Base-by-base conservation (phyloP, 192 early-diverging fungal genomes). In the Obelidium mucronatum region DNA sequence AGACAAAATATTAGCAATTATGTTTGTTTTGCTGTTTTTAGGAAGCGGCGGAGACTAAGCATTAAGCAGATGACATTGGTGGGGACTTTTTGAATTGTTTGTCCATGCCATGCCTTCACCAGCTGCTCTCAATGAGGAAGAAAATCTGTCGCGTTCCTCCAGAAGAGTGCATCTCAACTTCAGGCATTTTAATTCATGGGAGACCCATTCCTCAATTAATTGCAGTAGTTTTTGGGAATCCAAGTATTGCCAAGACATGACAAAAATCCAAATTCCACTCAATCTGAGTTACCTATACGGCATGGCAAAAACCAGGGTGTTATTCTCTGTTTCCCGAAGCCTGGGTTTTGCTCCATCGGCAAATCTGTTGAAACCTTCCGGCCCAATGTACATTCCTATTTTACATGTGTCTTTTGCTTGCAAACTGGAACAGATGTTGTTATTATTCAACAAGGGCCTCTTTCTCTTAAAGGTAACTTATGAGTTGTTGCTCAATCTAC, bases 21-120 rank as follows among this genome's bases (percentile, higher is more conserved):
- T 59, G n/a, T 59, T 59, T 24, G 24, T n/a, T 4, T 59, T 59
- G n/a, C n/a, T 59, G 56, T 59, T 59, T n/a, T n/a, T 59, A 24
- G 56, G 56, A 59, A 59, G 24, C 4, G 56, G n/a, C 56, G 31
- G 5, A 5, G 31, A 6, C 4, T 59, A 4, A 59, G 31, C n/a
- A 24, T 59, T 24, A 24, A 59, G n/a, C 4, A 59, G 4, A 59
- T 59, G 56, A 59, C 5, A 59, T 6, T n/a, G 8, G n/a, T 59
- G 56, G 56, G n/a, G 5, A 13, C 5, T 59, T 6, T 59, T 59
- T 59, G 31, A 59, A 33, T 24, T 59, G 4, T 24, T 59, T n/a
- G n/a, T 5, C n/a, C 31, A 4, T 6, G 4, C 56, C 56, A 6
- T 13, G 56, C 31, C 56, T 59, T 59, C 8, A 59, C 5, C 5